Base-by-base conservation (phyloP, 2,329 filamentous ascomycete species). In the Macrophomina tecta region DNA sequence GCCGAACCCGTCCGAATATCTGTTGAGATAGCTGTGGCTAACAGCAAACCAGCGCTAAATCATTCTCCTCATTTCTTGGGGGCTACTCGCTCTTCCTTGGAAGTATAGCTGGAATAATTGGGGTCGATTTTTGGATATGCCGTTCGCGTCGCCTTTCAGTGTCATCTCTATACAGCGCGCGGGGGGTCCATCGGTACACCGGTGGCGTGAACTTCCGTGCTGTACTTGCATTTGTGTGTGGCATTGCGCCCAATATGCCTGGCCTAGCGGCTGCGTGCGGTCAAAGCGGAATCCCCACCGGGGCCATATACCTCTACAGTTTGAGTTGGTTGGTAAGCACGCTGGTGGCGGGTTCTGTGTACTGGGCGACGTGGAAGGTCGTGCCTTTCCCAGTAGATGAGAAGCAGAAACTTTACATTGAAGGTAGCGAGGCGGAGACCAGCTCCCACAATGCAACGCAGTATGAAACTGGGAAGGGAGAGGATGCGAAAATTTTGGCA, bases 31-130 rank as follows among this genome's bases (percentile, higher is more conserved):
- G 74, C 75, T 8, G 6, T 38, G 8, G 16, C 62, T 36, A 7
- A 46, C 28, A 28, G 16, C 14, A 5, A 34, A 16, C 4, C 11
- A 66, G 64, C 6, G 71, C 72, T 7, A 76, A 74, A 58, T 79
- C 64, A 8, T 66, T 66, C 42, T 80, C 70, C 71, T 80, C 23
- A 70, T 79, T 79, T 72, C 70, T 74, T 5, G 68, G 71, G 34
- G 72, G 71, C 58, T 74, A 74, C 65, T 70, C 71, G 40, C 72
- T 74, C 49, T 74, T 74, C 66, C 52, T 74, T 28, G 72, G 72
- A 2, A 71, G 72, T 34, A 73, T 73, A 67, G 71, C 73, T 6
- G 68, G 71, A 23, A 72, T 73, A 36, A 49, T 73, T 34, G 71
- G 72, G 51, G 69, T 68, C 5, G 73, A 75, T 38, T 69, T 68